A percentile compares a stretch with the other conserved stretches of the same genome.
Evolutionary conservation across 2,329 filamentous ascomycete species (phyloP).

Genomic region (Colletotrichum viniferum): DNA sequence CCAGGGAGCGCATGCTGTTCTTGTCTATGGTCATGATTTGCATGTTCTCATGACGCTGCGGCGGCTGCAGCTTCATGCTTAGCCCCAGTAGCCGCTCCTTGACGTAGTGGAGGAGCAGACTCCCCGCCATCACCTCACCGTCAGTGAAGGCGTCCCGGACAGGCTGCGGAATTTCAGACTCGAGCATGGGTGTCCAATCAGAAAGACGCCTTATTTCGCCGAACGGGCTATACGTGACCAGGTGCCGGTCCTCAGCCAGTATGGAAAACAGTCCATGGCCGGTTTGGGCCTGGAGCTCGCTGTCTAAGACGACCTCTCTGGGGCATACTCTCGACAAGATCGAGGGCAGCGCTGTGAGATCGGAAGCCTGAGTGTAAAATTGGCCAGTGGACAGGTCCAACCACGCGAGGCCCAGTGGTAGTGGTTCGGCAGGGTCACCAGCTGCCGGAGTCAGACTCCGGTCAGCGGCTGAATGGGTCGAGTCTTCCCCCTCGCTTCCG

Average conservation of each 20-base stretch:
- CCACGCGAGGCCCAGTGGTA: conserved; percentile 82
- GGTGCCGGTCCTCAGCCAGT: conserved; percentile 76
- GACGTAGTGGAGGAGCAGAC: conserved; percentile 84
- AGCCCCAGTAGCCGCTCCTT: conserved; percentile 77
- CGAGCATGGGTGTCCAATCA: conserved; percentile 79
- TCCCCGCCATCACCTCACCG: conserved; percentile 78
- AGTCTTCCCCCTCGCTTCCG: background rate
- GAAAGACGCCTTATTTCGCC: conserved; percentile 52
- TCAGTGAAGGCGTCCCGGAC: conserved; percentile 62
- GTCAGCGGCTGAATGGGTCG: conserved; percentile 2
- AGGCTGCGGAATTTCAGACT: conserved; percentile 67
- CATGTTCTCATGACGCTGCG: conserved; percentile 73
- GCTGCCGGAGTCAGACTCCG: conserved; percentile 5
- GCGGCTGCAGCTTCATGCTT: conserved; percentile 83
- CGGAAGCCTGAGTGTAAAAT: conserved; percentile 84
- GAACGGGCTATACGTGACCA: conserved; percentile 73
- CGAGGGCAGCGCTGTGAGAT: conserved; percentile 74
- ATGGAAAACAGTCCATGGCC: conserved; percentile 68
- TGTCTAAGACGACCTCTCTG: conserved; percentile 81
- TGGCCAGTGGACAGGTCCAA: conserved; percentile 93
- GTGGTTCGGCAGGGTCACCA: conserved; percentile 3
- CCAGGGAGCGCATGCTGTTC: conserved; percentile 86
- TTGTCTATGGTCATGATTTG: conserved; percentile 91
- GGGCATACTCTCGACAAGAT: conserved; percentile 83
- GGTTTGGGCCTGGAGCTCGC: conserved; percentile 60